These are phyloP conservation scores for Ceratocystis alfenasii DNA, from an alignment of 2,329 filamentous ascomycete species.

Conservation along the genomic window DNA sequence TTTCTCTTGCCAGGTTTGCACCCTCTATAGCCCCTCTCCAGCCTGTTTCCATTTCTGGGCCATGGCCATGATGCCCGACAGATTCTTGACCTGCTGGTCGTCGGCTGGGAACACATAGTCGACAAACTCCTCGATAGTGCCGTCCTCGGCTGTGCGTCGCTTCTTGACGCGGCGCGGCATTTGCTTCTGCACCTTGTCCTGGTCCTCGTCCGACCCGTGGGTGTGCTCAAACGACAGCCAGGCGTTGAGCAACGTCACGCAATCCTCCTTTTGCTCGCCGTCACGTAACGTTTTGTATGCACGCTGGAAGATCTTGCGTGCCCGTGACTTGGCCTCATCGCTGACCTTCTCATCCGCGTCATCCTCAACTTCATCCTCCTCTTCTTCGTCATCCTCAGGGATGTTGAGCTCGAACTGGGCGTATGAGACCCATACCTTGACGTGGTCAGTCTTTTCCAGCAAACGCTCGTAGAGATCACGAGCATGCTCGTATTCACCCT, in stretches of 20 bases:
- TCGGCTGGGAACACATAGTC: constrained; percentile 97
- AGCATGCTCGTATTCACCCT: constrained; percentile 77
- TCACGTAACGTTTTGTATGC: constrained; percentile 82
- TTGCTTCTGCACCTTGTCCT: constrained; percentile 75
- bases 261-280: constrained; percentile 80
- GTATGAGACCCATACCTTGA: constrained; percentile 98
- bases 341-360: constrained; percentile 59
- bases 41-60: constrained; percentile 79
- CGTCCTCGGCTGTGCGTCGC: constrained; percentile 80
- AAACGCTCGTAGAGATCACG: constrained; percentile 78
- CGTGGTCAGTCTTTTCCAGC: constrained; percentile 88
- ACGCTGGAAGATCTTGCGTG: constrained; percentile 71
- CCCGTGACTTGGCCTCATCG: constrained; percentile 71
- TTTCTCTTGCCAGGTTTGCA: not conserved
- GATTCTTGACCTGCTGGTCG: constrained; percentile 70
- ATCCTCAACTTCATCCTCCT: constrained; percentile 42
- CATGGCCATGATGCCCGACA: constrained; percentile 73
- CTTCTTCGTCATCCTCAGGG: constrained; percentile 57
- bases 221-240: constrained; percentile 88
- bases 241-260: constrained; percentile 80
- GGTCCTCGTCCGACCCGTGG: constrained; percentile 62
- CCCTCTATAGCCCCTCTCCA: constrained; percentile 29
- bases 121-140: constrained; percentile 89
- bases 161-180: constrained; percentile 93
- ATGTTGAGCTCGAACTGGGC: constrained; percentile 97